These are phyloP conservation scores for Aspergillus glaucus DNA, from an alignment of 2,329 filamentous ascomycete genomes.

Conservation along the genomic window DNA sequence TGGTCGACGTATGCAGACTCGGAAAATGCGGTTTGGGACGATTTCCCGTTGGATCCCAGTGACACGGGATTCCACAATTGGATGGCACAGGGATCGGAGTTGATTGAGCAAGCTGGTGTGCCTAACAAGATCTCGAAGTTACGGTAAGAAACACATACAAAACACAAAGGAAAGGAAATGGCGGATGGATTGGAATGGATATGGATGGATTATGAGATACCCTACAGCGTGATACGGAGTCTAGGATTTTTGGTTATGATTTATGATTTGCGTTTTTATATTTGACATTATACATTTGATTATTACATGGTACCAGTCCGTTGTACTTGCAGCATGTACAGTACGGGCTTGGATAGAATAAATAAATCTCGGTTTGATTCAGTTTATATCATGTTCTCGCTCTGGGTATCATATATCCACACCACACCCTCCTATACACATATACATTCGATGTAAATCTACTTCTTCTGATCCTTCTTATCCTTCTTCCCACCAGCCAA, in stretches of 20 bases:
- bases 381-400: background rate
- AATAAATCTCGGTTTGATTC: background rate
- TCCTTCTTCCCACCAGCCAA: constrained; percentile 61
- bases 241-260: constrained; percentile 16
- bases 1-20: constrained; percentile 39
- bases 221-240: constrained; percentile 22
- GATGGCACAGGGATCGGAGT: constrained; percentile 34
- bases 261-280: constrained; percentile 15
- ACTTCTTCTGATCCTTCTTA: constrained; percentile 32
- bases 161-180: constrained; percentile 2
- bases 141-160: background rate
- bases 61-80: constrained; percentile 35
- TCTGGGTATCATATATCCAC: constrained; percentile 18
- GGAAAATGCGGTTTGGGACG: constrained; percentile 35
- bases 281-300: constrained; percentile 3
- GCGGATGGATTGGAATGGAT: constrained; percentile 1
- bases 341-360: background rate
- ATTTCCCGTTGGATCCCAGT: constrained; percentile 36
- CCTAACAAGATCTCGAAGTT: constrained; percentile 22
- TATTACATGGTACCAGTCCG: background rate
- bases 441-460: background rate
- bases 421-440: constrained; percentile 12
- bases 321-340: background rate
- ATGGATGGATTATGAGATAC: constrained; percentile 28
- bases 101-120: constrained; percentile 37